A percentile compares a stretch with the other conserved stretches of the same genome.
Conservation (phyloP, 768 basidiomycete species). For the Boletus sp. region DNA sequence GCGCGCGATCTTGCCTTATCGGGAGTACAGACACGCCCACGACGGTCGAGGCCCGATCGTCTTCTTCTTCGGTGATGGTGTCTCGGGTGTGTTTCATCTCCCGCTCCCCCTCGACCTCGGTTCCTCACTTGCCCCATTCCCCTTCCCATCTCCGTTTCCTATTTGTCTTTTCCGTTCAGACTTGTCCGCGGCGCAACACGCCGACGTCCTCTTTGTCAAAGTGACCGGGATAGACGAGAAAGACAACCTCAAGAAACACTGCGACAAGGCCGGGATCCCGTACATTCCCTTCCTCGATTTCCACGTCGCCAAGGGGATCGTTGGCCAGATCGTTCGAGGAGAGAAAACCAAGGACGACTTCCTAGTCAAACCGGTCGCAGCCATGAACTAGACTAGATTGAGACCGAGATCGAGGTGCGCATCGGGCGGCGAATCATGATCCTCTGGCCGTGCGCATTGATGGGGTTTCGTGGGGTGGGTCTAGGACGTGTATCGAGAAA, state of each 20-base stretch:
- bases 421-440: not conserved
- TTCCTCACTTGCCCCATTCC: not conserved
- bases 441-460: not conserved
- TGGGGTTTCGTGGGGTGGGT: not conserved
- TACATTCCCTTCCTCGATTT: constrained; percentile 81
- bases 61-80: constrained; percentile 98
- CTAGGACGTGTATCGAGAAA: not conserved
- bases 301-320: constrained; percentile 52
- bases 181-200: constrained; percentile 87
- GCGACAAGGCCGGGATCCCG: constrained; percentile 70
- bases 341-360: constrained; percentile 34
- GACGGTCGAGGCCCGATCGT: constrained; percentile 52
- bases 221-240: constrained; percentile 62
- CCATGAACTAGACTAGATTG: constrained; percentile 1
- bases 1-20: constrained; percentile 87
- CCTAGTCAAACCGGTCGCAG: constrained; percentile 7
- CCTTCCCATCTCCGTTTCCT: not conserved
- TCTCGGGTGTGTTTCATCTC: constrained; percentile 61
- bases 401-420: not conserved
- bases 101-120: not conserved
- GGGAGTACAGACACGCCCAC: constrained; percentile 37
- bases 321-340: constrained; percentile 70
- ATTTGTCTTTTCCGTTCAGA: constrained; percentile 44
- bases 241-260: constrained; percentile 85
- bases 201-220: constrained; percentile 95